Evolutionary conservation across 2,329 filamentous ascomycete genomes (phyloP).

Genomic region (Alternaria incomplexa): DNA sequence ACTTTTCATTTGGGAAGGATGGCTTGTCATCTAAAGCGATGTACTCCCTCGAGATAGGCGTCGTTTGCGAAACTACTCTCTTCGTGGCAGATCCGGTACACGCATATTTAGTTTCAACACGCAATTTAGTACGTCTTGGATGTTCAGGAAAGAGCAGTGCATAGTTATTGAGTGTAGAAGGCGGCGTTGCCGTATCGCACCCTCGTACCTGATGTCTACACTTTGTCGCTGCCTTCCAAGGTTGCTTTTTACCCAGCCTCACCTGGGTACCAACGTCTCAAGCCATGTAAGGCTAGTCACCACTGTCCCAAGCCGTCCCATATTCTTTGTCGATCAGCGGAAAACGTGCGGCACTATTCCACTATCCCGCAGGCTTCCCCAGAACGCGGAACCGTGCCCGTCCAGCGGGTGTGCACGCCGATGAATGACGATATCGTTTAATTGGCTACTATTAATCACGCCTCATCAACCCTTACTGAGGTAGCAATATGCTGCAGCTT

Average conservation of each 20-base stretch:
- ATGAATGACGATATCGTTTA: background rate
- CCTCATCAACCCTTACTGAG: background rate
- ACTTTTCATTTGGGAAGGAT: background rate
- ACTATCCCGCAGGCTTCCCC: constrained; percentile 4
- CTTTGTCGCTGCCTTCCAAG: background rate
- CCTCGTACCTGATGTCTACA: background rate
- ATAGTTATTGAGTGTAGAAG: background rate
- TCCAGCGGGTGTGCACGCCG: background rate
- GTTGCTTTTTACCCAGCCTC: background rate
- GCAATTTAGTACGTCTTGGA: background rate
- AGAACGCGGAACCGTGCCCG: background rate
- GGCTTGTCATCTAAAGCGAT: background rate
- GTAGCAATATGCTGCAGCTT: background rate
- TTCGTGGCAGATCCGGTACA: background rate
- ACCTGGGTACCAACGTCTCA: background rate
- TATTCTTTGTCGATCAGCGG: background rate
- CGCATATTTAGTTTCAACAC: background rate
- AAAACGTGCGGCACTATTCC: constrained; percentile 8
- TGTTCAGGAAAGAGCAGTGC: background rate
- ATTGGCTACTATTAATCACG: background rate
- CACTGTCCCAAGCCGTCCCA: background rate
- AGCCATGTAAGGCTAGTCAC: background rate
- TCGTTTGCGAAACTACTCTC: background rate
- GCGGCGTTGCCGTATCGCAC: background rate
- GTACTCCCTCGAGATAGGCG: background rate